These are phyloP conservation scores for Backusella macrospora DNA, from an alignment of 192 early-diverging fungal genomes.

Conservation along the genomic window DNA sequence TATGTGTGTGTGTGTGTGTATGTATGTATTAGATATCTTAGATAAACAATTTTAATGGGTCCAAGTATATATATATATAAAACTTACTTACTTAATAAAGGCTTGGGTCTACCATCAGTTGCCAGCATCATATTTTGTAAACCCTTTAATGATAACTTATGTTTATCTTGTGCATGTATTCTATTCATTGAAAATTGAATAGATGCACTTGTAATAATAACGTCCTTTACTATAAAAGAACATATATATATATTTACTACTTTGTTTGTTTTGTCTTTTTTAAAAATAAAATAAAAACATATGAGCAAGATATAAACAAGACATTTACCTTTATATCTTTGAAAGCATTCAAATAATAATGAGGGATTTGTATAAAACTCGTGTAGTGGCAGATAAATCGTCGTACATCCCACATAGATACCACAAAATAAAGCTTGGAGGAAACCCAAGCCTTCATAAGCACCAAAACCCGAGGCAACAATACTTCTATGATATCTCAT, in stretches of 20 bases:
- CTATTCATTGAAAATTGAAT: conserved; percentile 63
- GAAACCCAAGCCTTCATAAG: conserved; percentile 6
- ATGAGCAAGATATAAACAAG: neutral
- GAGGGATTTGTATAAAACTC: conserved; percentile 61
- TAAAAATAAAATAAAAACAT: neutral
- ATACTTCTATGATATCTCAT: conserved; percentile 47
- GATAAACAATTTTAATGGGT: neutral
- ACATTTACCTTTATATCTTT: conserved; percentile 60
- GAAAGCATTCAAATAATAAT: conserved; percentile 67
- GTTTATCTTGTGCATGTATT: conserved; percentile 30
- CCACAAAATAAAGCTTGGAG: conserved; percentile 19
- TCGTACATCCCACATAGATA: conserved; percentile 45
- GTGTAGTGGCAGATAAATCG: conserved; percentile 59
- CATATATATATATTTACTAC: neutral
- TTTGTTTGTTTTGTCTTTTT: no score
- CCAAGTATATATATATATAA: neutral
- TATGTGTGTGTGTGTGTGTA: neutral
- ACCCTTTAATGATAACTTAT: conserved; percentile 18
- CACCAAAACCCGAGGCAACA: conserved; percentile 27
- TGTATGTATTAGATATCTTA: neutral
- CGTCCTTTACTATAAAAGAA: conserved; percentile 59
- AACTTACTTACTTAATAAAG: conserved; percentile 47
- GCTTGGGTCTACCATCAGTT: conserved; percentile 52
- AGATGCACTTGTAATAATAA: conserved; percentile 61
- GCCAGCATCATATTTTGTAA: conserved; percentile 65